A percentile compares a stretch with the other conserved stretches of the same genome.
These are phyloP conservation scores for Limnomonas spitsbergensis DNA, from an alignment of 139 green algal genomes.

Conservation along the genomic window DNA sequence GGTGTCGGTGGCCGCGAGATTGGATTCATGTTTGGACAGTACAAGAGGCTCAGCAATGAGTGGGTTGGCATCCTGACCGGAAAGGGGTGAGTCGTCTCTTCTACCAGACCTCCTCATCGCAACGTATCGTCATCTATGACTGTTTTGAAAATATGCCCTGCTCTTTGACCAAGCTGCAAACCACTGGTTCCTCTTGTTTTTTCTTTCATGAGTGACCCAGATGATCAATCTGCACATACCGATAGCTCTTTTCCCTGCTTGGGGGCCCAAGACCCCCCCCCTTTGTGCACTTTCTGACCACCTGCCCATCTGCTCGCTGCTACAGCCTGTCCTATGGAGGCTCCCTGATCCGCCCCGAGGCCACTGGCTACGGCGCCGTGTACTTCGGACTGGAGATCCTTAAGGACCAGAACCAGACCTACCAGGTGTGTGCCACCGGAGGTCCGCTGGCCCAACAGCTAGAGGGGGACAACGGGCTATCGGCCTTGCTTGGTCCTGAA, in stretches of 20 bases:
- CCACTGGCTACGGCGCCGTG: conserved; percentile 78
- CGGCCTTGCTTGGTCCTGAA: neutral
- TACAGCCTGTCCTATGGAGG: conserved; percentile 69
- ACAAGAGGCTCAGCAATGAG: conserved; percentile 69
- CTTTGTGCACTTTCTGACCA: too few relatives aligned
- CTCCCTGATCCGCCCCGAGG: conserved; percentile 74
- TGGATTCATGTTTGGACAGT: conserved; percentile 84
- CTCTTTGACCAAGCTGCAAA: too few relatives aligned
- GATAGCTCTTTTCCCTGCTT: too few relatives aligned
- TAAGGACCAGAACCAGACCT: conserved; percentile 28
- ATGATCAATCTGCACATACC: too few relatives aligned
- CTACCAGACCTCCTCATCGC: too few relatives aligned
- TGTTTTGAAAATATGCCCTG: too few relatives aligned
- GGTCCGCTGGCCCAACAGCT: too few relatives aligned
- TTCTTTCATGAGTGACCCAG: too few relatives aligned
- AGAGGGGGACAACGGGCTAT: conserved; percentile 15
- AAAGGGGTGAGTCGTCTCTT: conserved; percentile 61
- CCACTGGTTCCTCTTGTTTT: too few relatives aligned
- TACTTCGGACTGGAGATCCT: conserved; percentile 69
- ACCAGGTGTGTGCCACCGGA: too few relatives aligned
- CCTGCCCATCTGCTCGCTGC: too few relatives aligned
- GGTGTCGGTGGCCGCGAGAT: conserved; percentile 68
- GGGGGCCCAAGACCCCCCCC: too few relatives aligned
- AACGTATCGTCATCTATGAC: neutral
- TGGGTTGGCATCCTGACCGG: conserved; percentile 70